Percentiles rank a stretch among this genome's conserved stretches.
These are phyloP conservation scores for Mycocentrospora acerina DNA, from an alignment of 2,329 filamentous ascomycete species.

Conservation along the genomic window DNA sequence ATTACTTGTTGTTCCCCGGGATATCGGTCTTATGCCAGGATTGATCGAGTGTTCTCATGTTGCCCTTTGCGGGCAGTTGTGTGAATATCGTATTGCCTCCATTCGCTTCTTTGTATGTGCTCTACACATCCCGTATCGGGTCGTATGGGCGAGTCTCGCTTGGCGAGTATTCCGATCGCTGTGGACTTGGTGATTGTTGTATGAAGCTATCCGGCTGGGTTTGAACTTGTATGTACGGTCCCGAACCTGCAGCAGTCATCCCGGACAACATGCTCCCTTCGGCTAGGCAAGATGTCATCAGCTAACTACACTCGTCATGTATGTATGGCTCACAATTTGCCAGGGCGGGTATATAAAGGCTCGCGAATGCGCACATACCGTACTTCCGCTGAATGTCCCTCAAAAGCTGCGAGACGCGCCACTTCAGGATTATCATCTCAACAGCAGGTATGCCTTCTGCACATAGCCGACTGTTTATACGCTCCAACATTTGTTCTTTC, in stretches of 20 bases:
- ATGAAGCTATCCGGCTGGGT: slow-evolving; percentile 28
- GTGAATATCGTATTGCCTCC: slow-evolving; percentile 23
- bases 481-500: slow-evolving; percentile 37
- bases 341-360: slow-evolving; percentile 21
- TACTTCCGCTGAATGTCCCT: slow-evolving; percentile 41
- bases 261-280: slow-evolving; percentile 41
- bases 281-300: slow-evolving; percentile 36
- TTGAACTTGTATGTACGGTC: slow-evolving; percentile 31
- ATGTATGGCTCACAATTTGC: slow-evolving; percentile 16
- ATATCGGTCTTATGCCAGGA: slow-evolving; percentile 20
- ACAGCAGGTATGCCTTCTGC: slow-evolving; percentile 40
- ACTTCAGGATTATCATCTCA: slow-evolving; percentile 42
- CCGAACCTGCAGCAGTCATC: slow-evolving; percentile 29
- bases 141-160: slow-evolving; percentile 40
- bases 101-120: slow-evolving; percentile 4
- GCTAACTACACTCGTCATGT: slow-evolving; percentile 25
- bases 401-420: slow-evolving; percentile 39
- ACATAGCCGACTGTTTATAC: slow-evolving; percentile 36
- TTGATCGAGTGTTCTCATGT: slow-evolving; percentile 13
- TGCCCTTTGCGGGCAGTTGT: slow-evolving; percentile 12
- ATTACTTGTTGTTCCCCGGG: slow-evolving; percentile 14
- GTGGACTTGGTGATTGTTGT: slow-evolving; percentile 32
- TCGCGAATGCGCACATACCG: slow-evolving; percentile 31
- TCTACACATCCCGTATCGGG: slow-evolving; percentile 40
- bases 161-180: slow-evolving; percentile 34